These are phyloP conservation scores for Diplocarpon rosae DNA, from an alignment of 2,329 filamentous ascomycete species.

Conservation along the genomic window DNA sequence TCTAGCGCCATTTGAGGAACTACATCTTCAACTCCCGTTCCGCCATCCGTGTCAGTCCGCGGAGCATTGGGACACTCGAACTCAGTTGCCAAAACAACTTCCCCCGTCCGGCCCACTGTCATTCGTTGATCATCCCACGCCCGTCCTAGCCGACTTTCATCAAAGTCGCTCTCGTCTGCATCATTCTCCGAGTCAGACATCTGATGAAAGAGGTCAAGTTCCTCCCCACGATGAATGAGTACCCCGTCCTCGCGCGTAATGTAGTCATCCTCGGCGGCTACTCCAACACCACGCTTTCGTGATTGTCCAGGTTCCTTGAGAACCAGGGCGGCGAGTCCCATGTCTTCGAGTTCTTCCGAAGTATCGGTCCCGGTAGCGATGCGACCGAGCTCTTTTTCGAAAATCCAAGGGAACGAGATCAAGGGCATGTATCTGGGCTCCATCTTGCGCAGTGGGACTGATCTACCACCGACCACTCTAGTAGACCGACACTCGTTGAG, in stretches of 20 bases:
- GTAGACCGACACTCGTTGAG: constrained; percentile 36
- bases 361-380: constrained; percentile 43
- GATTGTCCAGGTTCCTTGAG: constrained; percentile 9
- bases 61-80: constrained; percentile 1
- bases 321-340: constrained; percentile 12
- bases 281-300: constrained; percentile 5
- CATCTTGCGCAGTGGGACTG: constrained; percentile 30
- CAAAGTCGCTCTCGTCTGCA: constrained; percentile 10
- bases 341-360: constrained; percentile 16
- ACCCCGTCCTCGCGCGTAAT: constrained; percentile 23
- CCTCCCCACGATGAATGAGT: constrained; percentile 25
- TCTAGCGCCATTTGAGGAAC: constrained; percentile 17
- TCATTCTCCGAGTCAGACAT: constrained; percentile 15
- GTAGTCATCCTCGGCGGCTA: constrained; percentile 17
- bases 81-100: constrained; percentile 11
- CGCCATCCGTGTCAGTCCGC: background rate
- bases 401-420: constrained; percentile 92
- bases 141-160: constrained; percentile 5
- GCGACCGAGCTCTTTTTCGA: constrained; percentile 57
- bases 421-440: constrained; percentile 54
- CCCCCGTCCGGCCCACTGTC: constrained; percentile 8
- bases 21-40: constrained; percentile 22
- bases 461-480: constrained; percentile 30
- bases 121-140: constrained; percentile 6
- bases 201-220: constrained; percentile 24